phyloP scores from a whole-genome alignment of 192 early-diverging fungal species.

The Phlyctochytrium arcticum region DNA sequence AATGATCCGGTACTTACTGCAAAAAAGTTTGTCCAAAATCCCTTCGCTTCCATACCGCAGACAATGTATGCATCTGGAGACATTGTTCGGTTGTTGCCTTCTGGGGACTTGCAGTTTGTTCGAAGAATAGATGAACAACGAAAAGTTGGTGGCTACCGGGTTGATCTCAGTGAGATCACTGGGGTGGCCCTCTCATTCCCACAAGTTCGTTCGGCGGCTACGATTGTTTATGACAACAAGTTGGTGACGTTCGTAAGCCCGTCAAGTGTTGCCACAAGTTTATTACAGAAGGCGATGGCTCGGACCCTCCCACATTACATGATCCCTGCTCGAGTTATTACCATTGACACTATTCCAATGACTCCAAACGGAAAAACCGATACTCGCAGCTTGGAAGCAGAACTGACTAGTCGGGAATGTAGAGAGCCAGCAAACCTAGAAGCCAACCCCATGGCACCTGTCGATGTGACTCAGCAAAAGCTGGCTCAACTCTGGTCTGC shows the following conservation, averaged over 20 bases:
- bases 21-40: constrained; percentile 28
- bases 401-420: too few species aligned
- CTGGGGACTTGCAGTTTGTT: constrained; percentile 25
- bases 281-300: background rate
- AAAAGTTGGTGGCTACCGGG: constrained; percentile 35
- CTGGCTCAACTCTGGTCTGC: constrained; percentile 5
- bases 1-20: constrained; percentile 31
- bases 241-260: constrained; percentile 33
- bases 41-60: background rate
- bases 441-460: background rate
- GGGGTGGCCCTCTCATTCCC: background rate
- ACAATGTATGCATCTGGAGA: constrained; percentile 11
- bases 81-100: constrained; percentile 13
- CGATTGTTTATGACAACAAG: constrained; percentile 24
- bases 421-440: too few species aligned
- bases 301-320: constrained; percentile 30
- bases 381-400: background rate
- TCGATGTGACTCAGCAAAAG: constrained; percentile 1
- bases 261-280: background rate
- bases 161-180: constrained; percentile 30
- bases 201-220: constrained; percentile 12
- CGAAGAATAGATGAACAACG: constrained; percentile 34
- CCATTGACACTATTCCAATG: constrained; percentile 25
- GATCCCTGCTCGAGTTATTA: constrained; percentile 16
- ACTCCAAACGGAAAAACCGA: constrained; percentile 31